A percentile compares a stretch with the other conserved stretches of the same genome.
Conservation (phyloP, 176 grass and related monocot species). For the Elymus sibiricus region DNA sequence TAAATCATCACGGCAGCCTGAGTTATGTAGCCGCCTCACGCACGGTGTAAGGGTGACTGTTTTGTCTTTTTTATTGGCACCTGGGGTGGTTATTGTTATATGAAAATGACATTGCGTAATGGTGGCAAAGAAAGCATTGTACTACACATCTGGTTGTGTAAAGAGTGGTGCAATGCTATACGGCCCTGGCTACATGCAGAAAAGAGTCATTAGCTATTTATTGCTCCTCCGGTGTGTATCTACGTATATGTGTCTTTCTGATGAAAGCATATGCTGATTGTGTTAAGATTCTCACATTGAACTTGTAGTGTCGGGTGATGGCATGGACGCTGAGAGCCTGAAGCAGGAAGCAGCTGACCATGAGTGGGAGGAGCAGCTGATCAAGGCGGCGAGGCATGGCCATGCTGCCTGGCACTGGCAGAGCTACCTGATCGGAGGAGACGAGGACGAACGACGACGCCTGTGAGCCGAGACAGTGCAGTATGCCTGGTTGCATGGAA, state of each 20-base stretch:
- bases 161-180: background rate
- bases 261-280: background rate
- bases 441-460: background rate
- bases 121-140: background rate
- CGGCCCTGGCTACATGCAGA: background rate
- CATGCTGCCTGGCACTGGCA: background rate
- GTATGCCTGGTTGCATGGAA: constrained; percentile 28
- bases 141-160: background rate
- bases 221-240: background rate
- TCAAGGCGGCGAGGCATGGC: background rate
- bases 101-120: background rate
- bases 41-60: background rate
- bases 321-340: constrained; percentile 29
- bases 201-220: too few species aligned
- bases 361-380: constrained; percentile 4
- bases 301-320: constrained; percentile 61
- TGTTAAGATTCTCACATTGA: constrained; percentile 52
- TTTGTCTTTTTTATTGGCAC: background rate
- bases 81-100: background rate
- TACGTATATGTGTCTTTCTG: background rate
- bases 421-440: background rate
- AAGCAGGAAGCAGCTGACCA: constrained; percentile 39
- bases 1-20: background rate
- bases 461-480: background rate
- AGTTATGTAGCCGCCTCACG: background rate